These are phyloP conservation scores for Brachypodium distachyon DNA, from an alignment of 202 grass and related monocot genomes.

Conservation along the genomic window DNA sequence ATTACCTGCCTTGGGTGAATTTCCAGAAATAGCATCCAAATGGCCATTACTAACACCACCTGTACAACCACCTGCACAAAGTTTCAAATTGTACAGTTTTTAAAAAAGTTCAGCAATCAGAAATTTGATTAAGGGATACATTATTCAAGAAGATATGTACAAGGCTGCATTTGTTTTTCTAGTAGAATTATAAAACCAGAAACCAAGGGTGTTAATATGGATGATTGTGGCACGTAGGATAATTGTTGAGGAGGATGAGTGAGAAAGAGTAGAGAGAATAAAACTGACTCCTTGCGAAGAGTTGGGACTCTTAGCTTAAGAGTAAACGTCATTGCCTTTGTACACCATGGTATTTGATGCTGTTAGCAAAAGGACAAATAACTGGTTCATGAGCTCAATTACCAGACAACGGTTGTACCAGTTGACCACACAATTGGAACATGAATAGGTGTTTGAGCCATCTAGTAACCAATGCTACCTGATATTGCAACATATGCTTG, in stretches of 20 bases:
- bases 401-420: background rate
- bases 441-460: background rate
- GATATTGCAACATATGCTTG: background rate
- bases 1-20: slow-evolving; percentile 12
- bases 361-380: too few species aligned
- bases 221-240: too few species aligned
- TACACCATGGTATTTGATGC: too few species aligned
- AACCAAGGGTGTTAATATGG: too few species aligned
- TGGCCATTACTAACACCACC: slow-evolving; percentile 33
- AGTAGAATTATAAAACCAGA: too few species aligned
- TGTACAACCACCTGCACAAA: slow-evolving; percentile 32
- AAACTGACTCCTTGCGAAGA: too few species aligned
- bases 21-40: slow-evolving; percentile 28
- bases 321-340: too few species aligned
- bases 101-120: background rate
- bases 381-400: too few species aligned
- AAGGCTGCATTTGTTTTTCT: too few species aligned
- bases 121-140: background rate
- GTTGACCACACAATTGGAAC: background rate
- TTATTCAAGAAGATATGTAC: background rate
- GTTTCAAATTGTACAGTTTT: background rate
- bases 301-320: too few species aligned
- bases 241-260: too few species aligned
- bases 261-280: too few species aligned
- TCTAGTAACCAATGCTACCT: background rate